Evolutionary conservation across 2,329 filamentous ascomycete genomes (phyloP).

Genomic region (Colletotrichum agaves): DNA sequence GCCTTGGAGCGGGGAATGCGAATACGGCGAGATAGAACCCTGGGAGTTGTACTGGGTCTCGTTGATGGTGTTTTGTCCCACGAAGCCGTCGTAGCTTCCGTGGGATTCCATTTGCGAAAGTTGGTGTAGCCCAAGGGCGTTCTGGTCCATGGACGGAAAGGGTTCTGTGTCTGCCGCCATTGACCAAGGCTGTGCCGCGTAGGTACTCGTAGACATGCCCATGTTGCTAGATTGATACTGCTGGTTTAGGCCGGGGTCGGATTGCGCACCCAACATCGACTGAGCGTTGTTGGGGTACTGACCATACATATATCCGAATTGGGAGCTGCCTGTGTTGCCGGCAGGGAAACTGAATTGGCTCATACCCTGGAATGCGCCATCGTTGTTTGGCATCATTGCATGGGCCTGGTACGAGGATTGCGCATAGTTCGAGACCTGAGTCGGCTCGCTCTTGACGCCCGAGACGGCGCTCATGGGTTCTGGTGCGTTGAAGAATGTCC

Average conservation of each 20-base stretch:
- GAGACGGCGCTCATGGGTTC: slow-evolving; percentile 45
- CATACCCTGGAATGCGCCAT: not conserved
- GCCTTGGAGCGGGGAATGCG: slow-evolving; percentile 53
- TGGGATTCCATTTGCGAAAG: slow-evolving; percentile 37
- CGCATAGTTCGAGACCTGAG: slow-evolving; percentile 17
- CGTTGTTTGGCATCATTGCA: slow-evolving; percentile 1
- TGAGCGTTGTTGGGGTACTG: slow-evolving; percentile 17
- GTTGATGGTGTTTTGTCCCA: slow-evolving; percentile 45
- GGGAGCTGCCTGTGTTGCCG: not conserved
- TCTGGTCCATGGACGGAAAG: slow-evolving; percentile 48
- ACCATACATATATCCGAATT: slow-evolving; percentile 28
- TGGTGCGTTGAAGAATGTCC: slow-evolving; percentile 43
- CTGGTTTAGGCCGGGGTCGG: slow-evolving; percentile 37
- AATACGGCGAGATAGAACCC: slow-evolving; percentile 56
- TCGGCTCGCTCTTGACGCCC: slow-evolving; percentile 45
- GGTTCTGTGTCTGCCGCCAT: slow-evolving; percentile 48
- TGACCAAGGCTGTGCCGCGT: slow-evolving; percentile 45
- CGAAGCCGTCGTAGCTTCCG: slow-evolving; percentile 48
- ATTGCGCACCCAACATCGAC: slow-evolving; percentile 20
- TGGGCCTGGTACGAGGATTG: slow-evolving; percentile 18
- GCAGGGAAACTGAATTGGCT: slow-evolving; percentile 11
- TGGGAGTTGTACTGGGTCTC: slow-evolving; percentile 51
- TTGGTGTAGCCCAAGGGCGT: slow-evolving; percentile 51
- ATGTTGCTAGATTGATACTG: slow-evolving; percentile 44
- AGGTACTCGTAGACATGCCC: slow-evolving; percentile 45